Conservation (phyloP, 2,329 filamentous ascomycete genomes). For the Berkeleyomyces rouxiae region DNA sequence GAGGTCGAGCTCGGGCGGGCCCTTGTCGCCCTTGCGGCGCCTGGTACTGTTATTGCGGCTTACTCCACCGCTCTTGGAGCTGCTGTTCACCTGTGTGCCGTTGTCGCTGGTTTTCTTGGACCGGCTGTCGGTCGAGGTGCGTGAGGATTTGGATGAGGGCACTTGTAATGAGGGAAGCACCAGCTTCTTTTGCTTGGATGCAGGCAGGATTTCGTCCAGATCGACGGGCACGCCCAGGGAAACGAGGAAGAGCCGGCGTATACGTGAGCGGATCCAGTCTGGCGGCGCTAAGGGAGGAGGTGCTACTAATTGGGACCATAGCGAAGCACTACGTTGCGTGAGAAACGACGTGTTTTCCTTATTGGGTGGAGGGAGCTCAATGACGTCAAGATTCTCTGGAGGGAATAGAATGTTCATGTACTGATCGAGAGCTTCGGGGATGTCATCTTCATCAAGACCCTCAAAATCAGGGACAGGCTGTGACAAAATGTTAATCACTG, state of each 20-base stretch:
- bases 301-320: conserved; percentile 93
- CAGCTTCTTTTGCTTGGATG: conserved; percentile 95
- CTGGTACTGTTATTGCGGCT: conserved; percentile 19
- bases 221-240: conserved; percentile 92
- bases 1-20: conserved; percentile 61
- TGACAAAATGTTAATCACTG: neutral
- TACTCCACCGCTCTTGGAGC: neutral
- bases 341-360: conserved; percentile 54
- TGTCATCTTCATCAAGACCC: conserved; percentile 41
- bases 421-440: conserved; percentile 43
- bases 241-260: conserved; percentile 84
- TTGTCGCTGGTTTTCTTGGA: conserved; percentile 34
- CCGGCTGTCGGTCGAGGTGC: conserved; percentile 38
- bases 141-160: conserved; percentile 34
- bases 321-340: conserved; percentile 69
- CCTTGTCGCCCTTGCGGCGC: conserved; percentile 41
- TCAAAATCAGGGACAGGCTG: conserved; percentile 55
- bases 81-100: neutral
- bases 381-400: conserved; percentile 35
- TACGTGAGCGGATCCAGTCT: conserved; percentile 94
- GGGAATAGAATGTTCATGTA: conserved; percentile 54
- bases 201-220: conserved; percentile 89
- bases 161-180: conserved; percentile 80
- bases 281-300: conserved; percentile 88
- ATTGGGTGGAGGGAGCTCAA: conserved; percentile 32